phyloP scores from a whole-genome alignment of 768 basidiomycete species.

The Tulasnella sp. region DNA sequence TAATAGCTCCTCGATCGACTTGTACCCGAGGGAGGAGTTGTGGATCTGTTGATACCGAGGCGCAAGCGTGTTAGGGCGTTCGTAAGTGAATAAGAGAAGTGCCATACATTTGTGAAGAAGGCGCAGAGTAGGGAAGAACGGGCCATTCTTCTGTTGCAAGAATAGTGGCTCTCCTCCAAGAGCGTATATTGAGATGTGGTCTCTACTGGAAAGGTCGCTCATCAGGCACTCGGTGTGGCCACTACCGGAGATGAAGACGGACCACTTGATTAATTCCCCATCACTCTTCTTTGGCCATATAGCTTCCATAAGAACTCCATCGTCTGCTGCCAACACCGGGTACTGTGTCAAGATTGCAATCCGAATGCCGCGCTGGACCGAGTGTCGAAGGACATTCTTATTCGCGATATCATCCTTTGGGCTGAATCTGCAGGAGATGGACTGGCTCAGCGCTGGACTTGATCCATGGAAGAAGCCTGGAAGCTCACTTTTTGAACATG shows the following conservation, averaged over 20 bases:
- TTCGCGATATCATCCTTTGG: slow-evolving; percentile 66
- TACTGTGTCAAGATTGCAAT: slow-evolving; percentile 69
- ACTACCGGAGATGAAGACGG: neutral
- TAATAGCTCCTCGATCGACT: slow-evolving; percentile 94
- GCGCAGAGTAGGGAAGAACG: slow-evolving; percentile 77
- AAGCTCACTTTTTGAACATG: slow-evolving; percentile 9
- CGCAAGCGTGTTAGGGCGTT: neutral
- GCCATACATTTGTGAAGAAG: slow-evolving; percentile 82
- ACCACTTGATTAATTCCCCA: slow-evolving; percentile 87
- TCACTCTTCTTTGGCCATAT: slow-evolving; percentile 99
- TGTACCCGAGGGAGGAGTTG: slow-evolving; percentile 77
- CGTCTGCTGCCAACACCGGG: slow-evolving; percentile 44
- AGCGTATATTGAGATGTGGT: slow-evolving; percentile 88
- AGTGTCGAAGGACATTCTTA: slow-evolving; percentile 86
- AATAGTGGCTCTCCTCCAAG: slow-evolving; percentile 78
- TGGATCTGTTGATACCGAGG: slow-evolving; percentile 50
- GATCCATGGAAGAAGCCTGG: neutral
- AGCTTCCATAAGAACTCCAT: slow-evolving; percentile 69
- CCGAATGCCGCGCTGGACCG: slow-evolving; percentile 84
- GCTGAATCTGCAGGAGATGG: slow-evolving; percentile 27
- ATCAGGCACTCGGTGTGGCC: neutral
- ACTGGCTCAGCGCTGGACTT: neutral
- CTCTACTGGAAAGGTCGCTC: slow-evolving; percentile 51
- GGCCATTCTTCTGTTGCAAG: slow-evolving; percentile 95
- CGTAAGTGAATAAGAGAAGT: neutral